Base-by-base conservation (phyloP, 345 rosid genomes). In the Erysimum cheiranthoides region DNA sequence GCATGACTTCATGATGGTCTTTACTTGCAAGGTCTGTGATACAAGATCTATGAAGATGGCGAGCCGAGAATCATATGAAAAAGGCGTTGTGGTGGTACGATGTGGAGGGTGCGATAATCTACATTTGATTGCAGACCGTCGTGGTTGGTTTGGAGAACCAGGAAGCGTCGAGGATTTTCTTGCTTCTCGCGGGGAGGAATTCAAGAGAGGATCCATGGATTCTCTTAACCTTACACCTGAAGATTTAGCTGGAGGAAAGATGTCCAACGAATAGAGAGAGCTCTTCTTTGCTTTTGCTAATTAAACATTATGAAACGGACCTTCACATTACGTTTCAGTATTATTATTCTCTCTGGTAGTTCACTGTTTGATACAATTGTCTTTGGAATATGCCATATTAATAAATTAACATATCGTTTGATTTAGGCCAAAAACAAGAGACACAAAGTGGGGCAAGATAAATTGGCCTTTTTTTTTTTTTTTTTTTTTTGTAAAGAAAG, bases 61-160 rank as follows among this genome's bases (percentile, higher is more conserved):
- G 21, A 86, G 95, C 61, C 85, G 87, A 4, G 90, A 90, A 67
- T 87, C 97, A 0, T 92, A 92, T 10, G 95, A 92, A 71, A 92
- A 90, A 63, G 97, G 98, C 0, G 90, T 94, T 57, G 98, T 94
- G 72, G 92, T 92, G 47, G 97, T 82, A 14, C 82, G 89, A 2
- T 94, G 98, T 68, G 73, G 86, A 39, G 95, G 98, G 5, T 94
- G 98, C 65, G 82, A 88, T 73, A 92, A 94, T 70, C 82, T 90
- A 3, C 98, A 94, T 82, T 83, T 94, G 82, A 92, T 92, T 50
- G 89, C 97, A 1, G 97, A 92, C 77, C 92, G 83, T 32, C 86
- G 77, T 25, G 97, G 98, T 31, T 88, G 90, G 97, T 94, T 94
- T 35, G 98, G 98, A 36, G 84, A 90, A 71, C 91, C 97, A 0